Base-by-base conservation (phyloP, 225 moss, liverwort and hornwort genomes). In the Neckera pumila region DNA sequence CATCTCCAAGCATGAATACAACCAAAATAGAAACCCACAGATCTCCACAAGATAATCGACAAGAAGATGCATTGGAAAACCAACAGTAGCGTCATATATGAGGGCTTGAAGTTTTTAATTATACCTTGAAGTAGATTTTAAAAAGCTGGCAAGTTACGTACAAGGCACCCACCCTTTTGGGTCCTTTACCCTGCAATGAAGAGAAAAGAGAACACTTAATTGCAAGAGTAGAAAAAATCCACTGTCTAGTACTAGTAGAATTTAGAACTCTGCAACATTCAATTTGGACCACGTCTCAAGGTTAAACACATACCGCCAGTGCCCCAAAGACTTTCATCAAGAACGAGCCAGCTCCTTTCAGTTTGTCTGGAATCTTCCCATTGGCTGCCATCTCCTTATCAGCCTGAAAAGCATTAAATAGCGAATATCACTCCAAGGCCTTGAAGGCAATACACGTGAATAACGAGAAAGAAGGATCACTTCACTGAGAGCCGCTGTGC, bases 281-380 rank as follows among this genome's bases (percentile, higher is more conserved):
- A 78, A 59, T 22, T 47, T 58, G 59, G 28, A 69, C 38, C 38
- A 78, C 73, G 83, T 82, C 77, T 86, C 78, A 82, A 69, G 67
- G 82, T 72, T 54, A 22, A 49, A 87, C 73, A 87, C 92, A 69
- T 89, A 97, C 96, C 93, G 98, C 98, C 91, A 98, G 95, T 78
- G 96, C 98, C 87, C 96, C 96, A 86, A 98, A 98, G 58, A 98
- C 98, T 92, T 98, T 98, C 98, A 98, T 98, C 53, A 96, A 89
- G 89, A 98, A 98, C 38, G 98, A 98, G 56, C 98, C 98, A 67
- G 98, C 98, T 82, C 96, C 96, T 89, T 98, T 96, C 33, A 98
- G 85, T 91, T 96, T 98, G 93, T 98, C 98, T 78, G 96, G 98
- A 72, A 96, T 93, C 91, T 96, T 96, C 49, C 98, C 98, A 90